phyloP scores from a whole-genome alignment of 2,329 filamentous ascomycete genomes.

The Xylaria polymorpha region DNA sequence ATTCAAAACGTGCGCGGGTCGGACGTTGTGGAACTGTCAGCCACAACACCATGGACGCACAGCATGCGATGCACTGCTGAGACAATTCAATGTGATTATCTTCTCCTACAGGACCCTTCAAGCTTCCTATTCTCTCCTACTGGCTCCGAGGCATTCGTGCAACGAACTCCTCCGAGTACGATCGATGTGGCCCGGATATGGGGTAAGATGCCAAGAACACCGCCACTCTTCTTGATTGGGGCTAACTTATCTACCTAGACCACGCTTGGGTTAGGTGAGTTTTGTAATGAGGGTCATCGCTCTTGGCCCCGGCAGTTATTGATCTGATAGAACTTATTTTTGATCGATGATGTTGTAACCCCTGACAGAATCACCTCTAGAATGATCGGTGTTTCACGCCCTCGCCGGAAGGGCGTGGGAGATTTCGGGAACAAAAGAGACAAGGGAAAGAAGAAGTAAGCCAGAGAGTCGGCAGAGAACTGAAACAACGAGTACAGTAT shows the following conservation, averaged over 20 bases:
- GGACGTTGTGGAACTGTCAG: not conserved
- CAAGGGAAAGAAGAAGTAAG: no score
- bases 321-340: not conserved
- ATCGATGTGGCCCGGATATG: not conserved
- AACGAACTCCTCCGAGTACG: no score
- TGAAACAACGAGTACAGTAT: not conserved
- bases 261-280: conserved; percentile 5
- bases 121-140: not conserved
- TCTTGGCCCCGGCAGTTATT: not conserved
- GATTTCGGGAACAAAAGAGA: not conserved
- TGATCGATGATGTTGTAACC: not conserved
- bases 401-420: no score
- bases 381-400: no score
- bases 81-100: not conserved
- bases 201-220: not conserved
- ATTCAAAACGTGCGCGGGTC: not conserved
- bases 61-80: not conserved
- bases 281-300: not conserved
- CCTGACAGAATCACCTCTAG: not conserved
- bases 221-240: not conserved
- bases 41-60: not conserved
- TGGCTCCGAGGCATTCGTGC: not conserved
- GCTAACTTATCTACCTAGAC: not conserved
- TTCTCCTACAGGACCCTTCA: no score
- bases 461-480: not conserved